A percentile compares a stretch with the other conserved stretches of the same genome.
Conservation (phyloP, 1,284 basidiomycete species). For the Leccinum ponderosum region DNA sequence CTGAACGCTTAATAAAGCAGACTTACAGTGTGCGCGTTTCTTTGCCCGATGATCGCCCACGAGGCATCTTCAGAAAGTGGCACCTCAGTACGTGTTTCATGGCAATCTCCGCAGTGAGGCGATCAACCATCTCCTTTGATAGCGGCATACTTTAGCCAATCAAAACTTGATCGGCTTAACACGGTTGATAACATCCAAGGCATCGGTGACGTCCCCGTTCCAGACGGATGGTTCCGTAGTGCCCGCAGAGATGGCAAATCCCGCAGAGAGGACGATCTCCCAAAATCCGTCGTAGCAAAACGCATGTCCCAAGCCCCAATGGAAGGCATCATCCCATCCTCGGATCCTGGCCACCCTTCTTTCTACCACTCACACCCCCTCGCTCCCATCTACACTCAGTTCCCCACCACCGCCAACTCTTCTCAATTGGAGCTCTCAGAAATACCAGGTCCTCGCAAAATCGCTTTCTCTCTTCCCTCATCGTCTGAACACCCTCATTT, state of each 20-base stretch:
- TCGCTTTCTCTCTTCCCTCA: constrained; percentile 34
- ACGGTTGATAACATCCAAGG: constrained; percentile 67
- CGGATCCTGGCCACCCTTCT: constrained; percentile 23
- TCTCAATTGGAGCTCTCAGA: constrained; percentile 30
- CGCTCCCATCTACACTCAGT: constrained; percentile 31
- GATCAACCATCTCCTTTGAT: constrained; percentile 16
- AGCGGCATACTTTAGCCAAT: constrained; percentile 83
- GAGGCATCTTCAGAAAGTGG: constrained; percentile 72
- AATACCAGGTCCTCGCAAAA: constrained; percentile 22
- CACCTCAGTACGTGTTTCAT: constrained; percentile 65
- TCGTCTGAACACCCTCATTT: constrained; percentile 26
- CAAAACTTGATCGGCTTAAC: constrained; percentile 62
- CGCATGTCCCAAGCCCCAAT: constrained; percentile 36
- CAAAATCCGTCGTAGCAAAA: constrained; percentile 37
- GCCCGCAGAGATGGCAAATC: constrained; percentile 63
- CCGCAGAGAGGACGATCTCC: constrained; percentile 53
- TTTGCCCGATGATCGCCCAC: constrained; percentile 62
- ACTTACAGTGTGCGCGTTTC: constrained; percentile 81
- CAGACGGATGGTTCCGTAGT: constrained; percentile 74
- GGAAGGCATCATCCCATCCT: constrained; percentile 29
- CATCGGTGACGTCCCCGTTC: constrained; percentile 63
- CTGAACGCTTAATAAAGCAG: constrained; percentile 73
- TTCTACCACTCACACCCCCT: constrained; percentile 27
- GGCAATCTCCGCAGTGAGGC: constrained; percentile 24
- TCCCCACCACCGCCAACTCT: constrained; percentile 32